These are phyloP conservation scores for Ophiosphaerella korrae DNA, from an alignment of 2,329 filamentous ascomycete species.

Conservation along the genomic window DNA sequence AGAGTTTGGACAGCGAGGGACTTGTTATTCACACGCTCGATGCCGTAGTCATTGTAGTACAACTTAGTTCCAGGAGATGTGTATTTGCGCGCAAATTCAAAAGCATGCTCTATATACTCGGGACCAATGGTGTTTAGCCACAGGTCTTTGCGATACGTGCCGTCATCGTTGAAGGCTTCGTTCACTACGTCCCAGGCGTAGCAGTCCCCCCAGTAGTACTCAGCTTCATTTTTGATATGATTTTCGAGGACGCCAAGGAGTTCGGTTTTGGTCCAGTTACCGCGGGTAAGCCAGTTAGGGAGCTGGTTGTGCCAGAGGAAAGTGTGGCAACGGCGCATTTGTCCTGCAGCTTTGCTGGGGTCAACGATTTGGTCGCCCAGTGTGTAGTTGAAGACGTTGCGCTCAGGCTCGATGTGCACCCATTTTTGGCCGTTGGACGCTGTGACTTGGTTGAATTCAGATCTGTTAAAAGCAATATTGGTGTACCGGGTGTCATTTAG, in stretches of 20 bases:
- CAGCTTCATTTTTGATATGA: conserved; percentile 64
- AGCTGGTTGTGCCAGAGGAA: conserved; percentile 61
- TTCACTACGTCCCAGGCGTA: conserved; percentile 71
- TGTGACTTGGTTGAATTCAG: conserved; percentile 69
- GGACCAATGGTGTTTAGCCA: conserved; percentile 63
- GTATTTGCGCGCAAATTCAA: conserved; percentile 58
- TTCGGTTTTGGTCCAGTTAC: conserved; percentile 63
- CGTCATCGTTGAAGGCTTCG: conserved; percentile 65
- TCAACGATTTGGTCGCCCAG: conserved; percentile 58
- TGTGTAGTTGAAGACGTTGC: conserved; percentile 63
- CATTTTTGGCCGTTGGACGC: conserved; percentile 70
- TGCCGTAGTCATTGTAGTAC: conserved; percentile 69
- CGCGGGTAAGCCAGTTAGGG: conserved; percentile 57
- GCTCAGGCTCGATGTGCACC: conserved; percentile 64
- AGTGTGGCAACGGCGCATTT: conserved; percentile 67
- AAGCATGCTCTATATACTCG: conserved; percentile 63
- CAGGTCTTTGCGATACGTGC: conserved; percentile 58
- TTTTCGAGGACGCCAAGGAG: conserved; percentile 62
- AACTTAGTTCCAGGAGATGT: conserved; percentile 63
- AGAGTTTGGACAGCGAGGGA: conserved; percentile 36
- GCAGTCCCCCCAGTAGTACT: conserved; percentile 64
- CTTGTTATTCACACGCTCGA: conserved; percentile 61
- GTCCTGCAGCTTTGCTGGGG: conserved; percentile 47
- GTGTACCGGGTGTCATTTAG: conserved; percentile 60
- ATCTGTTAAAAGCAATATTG: conserved; percentile 58